Percentiles rank a stretch among this genome's conserved stretches.
phyloP scores from a whole-genome alignment of 2,329 filamentous ascomycete species.

The Fusarium phyllophilum region DNA sequence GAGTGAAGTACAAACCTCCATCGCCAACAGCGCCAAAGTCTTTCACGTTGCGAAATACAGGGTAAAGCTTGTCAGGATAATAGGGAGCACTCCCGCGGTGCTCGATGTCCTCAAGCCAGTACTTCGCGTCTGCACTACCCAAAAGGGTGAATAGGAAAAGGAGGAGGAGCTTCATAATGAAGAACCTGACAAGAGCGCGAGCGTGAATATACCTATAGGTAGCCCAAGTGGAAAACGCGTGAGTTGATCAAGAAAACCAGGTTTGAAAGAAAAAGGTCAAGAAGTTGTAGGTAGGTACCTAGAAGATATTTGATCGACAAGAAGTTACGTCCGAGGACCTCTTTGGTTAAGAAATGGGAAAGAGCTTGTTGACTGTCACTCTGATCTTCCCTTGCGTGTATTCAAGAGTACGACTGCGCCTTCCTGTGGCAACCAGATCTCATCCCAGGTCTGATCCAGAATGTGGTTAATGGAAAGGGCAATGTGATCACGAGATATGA shows the following conservation, averaged over 20 bases:
- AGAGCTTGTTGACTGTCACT: background rate
- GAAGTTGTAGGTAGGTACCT: background rate
- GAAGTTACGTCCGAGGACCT: background rate
- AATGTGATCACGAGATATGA: background rate
- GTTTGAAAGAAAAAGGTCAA: background rate
- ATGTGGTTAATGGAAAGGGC: background rate
- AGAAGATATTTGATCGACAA: background rate
- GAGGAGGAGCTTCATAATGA: constrained; percentile 31
- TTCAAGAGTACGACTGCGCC: background rate
- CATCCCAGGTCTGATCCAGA: background rate
- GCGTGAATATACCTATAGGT: background rate
- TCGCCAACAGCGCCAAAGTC: constrained; percentile 47
- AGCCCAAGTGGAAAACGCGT: background rate
- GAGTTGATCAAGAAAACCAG: background rate
- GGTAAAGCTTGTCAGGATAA: constrained; percentile 43
- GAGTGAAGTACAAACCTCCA: constrained; percentile 34
- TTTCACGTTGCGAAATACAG: constrained; percentile 47
- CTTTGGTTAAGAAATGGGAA: background rate
- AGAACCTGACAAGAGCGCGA: background rate
- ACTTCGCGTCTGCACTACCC: constrained; percentile 22
- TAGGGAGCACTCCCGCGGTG: constrained; percentile 45
- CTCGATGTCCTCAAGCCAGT: constrained; percentile 45
- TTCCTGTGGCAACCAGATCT: background rate
- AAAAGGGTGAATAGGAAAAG: constrained; percentile 22
- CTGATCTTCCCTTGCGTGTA: background rate